Evolutionary conservation across 2,329 filamentous ascomycete species (phyloP).

Genomic region (Aspergillus awamori): DNA sequence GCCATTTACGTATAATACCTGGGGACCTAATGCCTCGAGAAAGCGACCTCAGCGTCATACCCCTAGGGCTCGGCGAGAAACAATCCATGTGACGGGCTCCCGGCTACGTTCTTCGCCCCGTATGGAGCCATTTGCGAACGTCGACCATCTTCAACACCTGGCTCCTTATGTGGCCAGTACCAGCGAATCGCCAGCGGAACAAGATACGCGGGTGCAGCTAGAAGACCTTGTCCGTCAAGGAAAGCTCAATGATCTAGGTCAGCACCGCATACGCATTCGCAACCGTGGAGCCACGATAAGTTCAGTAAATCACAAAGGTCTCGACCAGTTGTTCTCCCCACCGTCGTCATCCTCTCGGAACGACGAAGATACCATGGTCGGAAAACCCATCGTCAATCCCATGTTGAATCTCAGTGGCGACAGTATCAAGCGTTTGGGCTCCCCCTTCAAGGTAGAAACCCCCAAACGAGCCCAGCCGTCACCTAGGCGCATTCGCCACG

Average conservation of each 20-base stretch:
- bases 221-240: conserved; percentile 50
- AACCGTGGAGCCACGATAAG: conserved; percentile 65
- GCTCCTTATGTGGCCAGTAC: conserved; percentile 45
- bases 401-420: conserved; percentile 41
- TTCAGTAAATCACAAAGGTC: conserved; percentile 55
- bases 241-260: conserved; percentile 51
- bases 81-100: conserved; percentile 48
- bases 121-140: conserved; percentile 56
- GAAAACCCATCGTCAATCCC: conserved; percentile 29
- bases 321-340: conserved; percentile 59
- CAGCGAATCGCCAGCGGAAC: conserved; percentile 53
- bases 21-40: conserved; percentile 48
- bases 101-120: conserved; percentile 57
- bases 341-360: conserved; percentile 40
- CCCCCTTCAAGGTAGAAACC: conserved; percentile 49
- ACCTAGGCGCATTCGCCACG: conserved; percentile 41
- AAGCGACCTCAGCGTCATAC: conserved; percentile 35
- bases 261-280: conserved; percentile 61
- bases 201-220: conserved; percentile 59
- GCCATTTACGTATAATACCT: conserved; percentile 54
- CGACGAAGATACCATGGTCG: conserved; percentile 25
- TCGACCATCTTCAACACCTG: conserved; percentile 42
- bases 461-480: conserved; percentile 36
- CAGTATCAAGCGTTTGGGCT: conserved; percentile 50
- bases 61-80: conserved; percentile 43